These are phyloP conservation scores for Solanum lycopersicoides DNA, from an alignment of 257 asterid species.

Conservation along the genomic window DNA sequence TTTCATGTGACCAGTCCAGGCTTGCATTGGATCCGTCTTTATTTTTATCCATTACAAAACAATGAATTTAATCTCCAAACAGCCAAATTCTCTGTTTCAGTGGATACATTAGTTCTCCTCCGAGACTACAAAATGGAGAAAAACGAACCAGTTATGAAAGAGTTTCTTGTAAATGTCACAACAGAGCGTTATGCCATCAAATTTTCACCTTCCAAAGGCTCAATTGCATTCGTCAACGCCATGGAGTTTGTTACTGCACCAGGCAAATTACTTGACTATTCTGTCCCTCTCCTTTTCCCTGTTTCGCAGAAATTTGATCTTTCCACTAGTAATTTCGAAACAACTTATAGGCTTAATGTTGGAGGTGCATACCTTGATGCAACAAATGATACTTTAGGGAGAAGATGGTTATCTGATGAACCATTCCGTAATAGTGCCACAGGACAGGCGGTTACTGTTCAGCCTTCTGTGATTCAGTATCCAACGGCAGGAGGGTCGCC, in stretches of 20 bases:
- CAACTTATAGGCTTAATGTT: conserved; percentile 34
- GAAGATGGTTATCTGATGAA: conserved; percentile 40
- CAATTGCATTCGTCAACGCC: conserved; percentile 40
- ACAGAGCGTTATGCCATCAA: conserved; percentile 24
- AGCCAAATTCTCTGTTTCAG: conserved; percentile 33
- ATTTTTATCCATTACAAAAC: conserved; percentile 39
- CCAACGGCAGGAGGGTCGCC: conserved; percentile 70
- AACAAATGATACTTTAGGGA: conserved; percentile 27
- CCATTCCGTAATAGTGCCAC: conserved; percentile 34
- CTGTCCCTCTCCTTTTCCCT: conserved; percentile 32
- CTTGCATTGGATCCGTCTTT: conserved; percentile 79
- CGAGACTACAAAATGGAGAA: conserved; percentile 23
- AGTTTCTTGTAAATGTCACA: conserved; percentile 48
- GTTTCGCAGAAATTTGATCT: conserved; percentile 29
- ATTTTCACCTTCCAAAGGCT: conserved; percentile 25
- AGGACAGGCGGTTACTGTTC: conserved; percentile 29
- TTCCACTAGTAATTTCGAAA: conserved; percentile 18
- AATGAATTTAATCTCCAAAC: conserved; percentile 24
- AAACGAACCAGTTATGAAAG: conserved; percentile 8
- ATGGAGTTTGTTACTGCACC: conserved; percentile 59
- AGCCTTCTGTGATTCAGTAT: conserved; percentile 42
- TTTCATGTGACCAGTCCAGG: conserved; percentile 62
- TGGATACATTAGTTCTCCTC: conserved; percentile 29
- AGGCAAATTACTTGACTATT: conserved; percentile 23
- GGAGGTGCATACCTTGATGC: conserved; percentile 34